These are phyloP conservation scores for Russula sp. DNA, from an alignment of 768 basidiomycete species.

Conservation along the genomic window DNA sequence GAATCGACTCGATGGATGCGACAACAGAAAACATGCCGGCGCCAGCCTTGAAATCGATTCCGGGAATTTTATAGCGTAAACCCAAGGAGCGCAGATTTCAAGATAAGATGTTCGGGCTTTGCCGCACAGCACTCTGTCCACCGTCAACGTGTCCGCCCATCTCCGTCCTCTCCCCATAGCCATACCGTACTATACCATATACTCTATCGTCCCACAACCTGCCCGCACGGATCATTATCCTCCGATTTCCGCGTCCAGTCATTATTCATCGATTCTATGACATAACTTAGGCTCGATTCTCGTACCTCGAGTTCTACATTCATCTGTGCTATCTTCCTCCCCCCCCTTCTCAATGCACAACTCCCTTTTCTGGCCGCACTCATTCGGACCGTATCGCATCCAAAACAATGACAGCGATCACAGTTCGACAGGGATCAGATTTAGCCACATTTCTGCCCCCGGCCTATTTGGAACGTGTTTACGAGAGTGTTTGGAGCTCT, in stretches of 20 bases:
- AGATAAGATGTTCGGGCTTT: conserved; percentile 28
- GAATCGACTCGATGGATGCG: conserved; percentile 28
- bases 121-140: conserved; percentile 23
- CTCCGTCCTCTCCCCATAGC: conserved; percentile 26
- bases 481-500: conserved; percentile 26
- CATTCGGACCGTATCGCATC: conserved; percentile 22
- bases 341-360: background rate
- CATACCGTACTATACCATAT: conserved; percentile 22
- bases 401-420: conserved; percentile 24
- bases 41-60: conserved; percentile 29
- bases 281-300: conserved; percentile 30
- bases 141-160: conserved; percentile 28
- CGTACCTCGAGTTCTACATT: conserved; percentile 28
- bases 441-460: conserved; percentile 24
- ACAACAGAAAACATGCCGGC: conserved; percentile 29
- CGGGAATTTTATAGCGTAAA: conserved; percentile 29
- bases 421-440: conserved; percentile 19
- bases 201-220: conserved; percentile 20
- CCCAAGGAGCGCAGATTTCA: conserved; percentile 23
- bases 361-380: conserved; percentile 12
- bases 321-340: conserved; percentile 13
- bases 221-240: conserved; percentile 28
- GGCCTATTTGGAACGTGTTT: conserved; percentile 20
- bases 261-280: conserved; percentile 25
- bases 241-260: conserved; percentile 24